Conservation (phyloP, 129 eudicot genomes). For the sunflower (Helianthus annuus) region HanXRQr2.0-SUNRISE NC_035447.2:52974973-52975472, state of each 20-base stretch:
- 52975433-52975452: slow-evolving; percentile 40
- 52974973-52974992: slow-evolving; percentile 53
- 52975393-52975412: slow-evolving; percentile 40
- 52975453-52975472: slow-evolving; percentile 17
- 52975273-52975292: slow-evolving; percentile 45
- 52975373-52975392: slow-evolving; percentile 43
- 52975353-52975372: slow-evolving; percentile 39
- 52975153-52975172: not conserved
- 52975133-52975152: slow-evolving; percentile 22
- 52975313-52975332: slow-evolving; percentile 32
- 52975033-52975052: slow-evolving; percentile 54
- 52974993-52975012: slow-evolving; percentile 46
- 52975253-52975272: slow-evolving; percentile 42
- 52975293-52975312: slow-evolving; percentile 47
- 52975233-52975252: slow-evolving; percentile 40
- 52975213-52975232: slow-evolving; percentile 28
- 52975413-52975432: slow-evolving; percentile 25
- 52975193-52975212: slow-evolving; percentile 17
- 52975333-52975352: slow-evolving; percentile 36
- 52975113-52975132: slow-evolving; percentile 53
- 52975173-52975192: not conserved
- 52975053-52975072: slow-evolving; percentile 50
- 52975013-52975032: slow-evolving; percentile 57
- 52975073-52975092: slow-evolving; percentile 50
- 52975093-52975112: slow-evolving; percentile 62